These are phyloP conservation scores for Sanghuangporus baumii DNA, from an alignment of 1,284 basidiomycete genomes.

Conservation along the genomic window DNA sequence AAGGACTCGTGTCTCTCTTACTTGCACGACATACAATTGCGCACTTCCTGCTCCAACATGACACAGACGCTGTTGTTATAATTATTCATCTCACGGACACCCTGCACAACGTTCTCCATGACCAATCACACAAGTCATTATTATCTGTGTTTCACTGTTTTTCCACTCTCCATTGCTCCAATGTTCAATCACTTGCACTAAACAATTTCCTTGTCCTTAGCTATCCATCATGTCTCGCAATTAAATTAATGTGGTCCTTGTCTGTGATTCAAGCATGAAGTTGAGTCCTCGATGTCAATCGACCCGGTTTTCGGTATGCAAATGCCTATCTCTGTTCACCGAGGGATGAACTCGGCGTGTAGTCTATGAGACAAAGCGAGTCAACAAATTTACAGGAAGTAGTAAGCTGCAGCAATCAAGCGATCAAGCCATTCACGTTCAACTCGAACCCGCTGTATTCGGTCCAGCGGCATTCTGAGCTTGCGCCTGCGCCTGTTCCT, in stretches of 20 bases:
- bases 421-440: no score
- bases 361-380: no score
- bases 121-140: not conserved
- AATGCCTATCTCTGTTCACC: no score
- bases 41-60: not conserved
- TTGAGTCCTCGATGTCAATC: no score
- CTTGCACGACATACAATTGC: no score
- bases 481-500: not conserved
- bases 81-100: conserved; percentile 1
- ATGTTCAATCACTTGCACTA: not conserved
- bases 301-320: no score
- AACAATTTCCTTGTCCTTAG: not conserved
- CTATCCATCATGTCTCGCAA: not conserved
- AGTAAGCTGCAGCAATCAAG: not conserved
- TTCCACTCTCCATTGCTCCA: not conserved
- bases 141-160: not conserved
- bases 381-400: no score
- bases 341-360: no score
- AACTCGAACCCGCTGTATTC: not conserved
- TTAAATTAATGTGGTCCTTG: no score
- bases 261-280: no score
- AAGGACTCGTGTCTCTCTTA: not conserved
- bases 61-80: not conserved
- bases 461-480: not conserved
- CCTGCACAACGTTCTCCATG: not conserved